Evolutionary conservation across 1,139 yeast species (phyloP).

Genomic region (Taiozyma sp.): DNA sequence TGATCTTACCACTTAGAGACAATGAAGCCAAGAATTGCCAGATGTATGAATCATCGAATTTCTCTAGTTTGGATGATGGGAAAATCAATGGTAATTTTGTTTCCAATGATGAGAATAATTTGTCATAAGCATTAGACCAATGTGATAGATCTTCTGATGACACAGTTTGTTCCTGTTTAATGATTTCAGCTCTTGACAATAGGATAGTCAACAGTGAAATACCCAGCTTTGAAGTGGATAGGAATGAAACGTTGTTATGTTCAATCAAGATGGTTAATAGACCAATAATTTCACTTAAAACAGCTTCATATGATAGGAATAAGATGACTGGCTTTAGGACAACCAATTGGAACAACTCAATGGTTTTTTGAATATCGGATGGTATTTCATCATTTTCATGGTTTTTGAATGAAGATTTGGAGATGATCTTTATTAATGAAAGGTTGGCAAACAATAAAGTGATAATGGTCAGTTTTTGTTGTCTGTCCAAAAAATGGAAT

Average conservation of each 20-base stretch:
- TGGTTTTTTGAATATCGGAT: constrained; percentile 51
- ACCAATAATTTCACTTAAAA: constrained; percentile 79
- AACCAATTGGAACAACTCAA: constrained; percentile 78
- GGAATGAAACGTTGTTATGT: constrained; percentile 66
- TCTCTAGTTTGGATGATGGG: constrained; percentile 59
- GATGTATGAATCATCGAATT: constrained; percentile 76
- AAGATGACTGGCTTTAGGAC: constrained; percentile 84
- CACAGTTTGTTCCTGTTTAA: constrained; percentile 71
- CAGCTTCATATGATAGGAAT: constrained; percentile 72
- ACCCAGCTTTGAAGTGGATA: constrained; percentile 82
- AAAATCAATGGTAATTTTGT: constrained; percentile 75
- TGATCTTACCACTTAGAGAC: constrained; percentile 87
- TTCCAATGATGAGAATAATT: constrained; percentile 73
- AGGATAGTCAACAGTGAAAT: constrained; percentile 82
- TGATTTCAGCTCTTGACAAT: constrained; percentile 87
- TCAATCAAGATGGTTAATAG: constrained; percentile 69
- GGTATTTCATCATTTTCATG: constrained; percentile 49
- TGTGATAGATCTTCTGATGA: constrained; percentile 45
- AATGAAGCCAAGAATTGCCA: constrained; percentile 98
- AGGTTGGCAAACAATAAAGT: constrained; percentile 80
- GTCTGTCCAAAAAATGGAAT: constrained; percentile 75
- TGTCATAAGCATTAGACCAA: constrained; percentile 84
- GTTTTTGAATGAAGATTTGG: constrained; percentile 72
- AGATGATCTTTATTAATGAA: constrained; percentile 74
- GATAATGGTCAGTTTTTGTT: constrained; percentile 73